Conservation (phyloP, 176 grass and related monocot genomes). For the Avena sativa region DNA sequence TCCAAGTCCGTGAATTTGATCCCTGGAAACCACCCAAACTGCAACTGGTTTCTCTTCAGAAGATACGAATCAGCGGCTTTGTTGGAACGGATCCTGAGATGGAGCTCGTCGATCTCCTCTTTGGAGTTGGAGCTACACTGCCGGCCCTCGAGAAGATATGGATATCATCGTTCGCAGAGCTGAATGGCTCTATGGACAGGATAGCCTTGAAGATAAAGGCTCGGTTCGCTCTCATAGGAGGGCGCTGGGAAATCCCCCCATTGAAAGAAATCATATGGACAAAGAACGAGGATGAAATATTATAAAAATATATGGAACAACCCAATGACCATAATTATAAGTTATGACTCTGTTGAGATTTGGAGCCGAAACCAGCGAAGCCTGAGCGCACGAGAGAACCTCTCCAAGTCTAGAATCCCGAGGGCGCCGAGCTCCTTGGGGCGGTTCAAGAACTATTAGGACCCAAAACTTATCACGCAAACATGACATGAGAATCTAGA, state of each 20-base stretch:
- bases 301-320: not conserved
- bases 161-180: not conserved
- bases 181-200: not conserved
- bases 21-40: not conserved
- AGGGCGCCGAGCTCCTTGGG: no score
- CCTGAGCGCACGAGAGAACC: no score
- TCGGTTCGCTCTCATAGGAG: not conserved
- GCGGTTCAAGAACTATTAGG: no score
- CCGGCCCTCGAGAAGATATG: not conserved
- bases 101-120: not conserved
- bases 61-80: slow-evolving; percentile 16
- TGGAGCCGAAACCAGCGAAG: no score
- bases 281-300: not conserved
- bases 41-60: not conserved
- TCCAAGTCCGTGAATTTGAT: not conserved
- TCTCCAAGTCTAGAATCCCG: no score
- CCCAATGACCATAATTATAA: not conserved
- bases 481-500: no score
- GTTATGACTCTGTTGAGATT: no score
- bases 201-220: not conserved
- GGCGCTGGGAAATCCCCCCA: not conserved
- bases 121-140: not conserved
- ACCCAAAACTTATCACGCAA: no score
- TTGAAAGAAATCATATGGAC: not conserved
- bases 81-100: not conserved